Conservation (phyloP, 495 filamentous ascomycete species). For the Cetradonia linearis region DNA sequence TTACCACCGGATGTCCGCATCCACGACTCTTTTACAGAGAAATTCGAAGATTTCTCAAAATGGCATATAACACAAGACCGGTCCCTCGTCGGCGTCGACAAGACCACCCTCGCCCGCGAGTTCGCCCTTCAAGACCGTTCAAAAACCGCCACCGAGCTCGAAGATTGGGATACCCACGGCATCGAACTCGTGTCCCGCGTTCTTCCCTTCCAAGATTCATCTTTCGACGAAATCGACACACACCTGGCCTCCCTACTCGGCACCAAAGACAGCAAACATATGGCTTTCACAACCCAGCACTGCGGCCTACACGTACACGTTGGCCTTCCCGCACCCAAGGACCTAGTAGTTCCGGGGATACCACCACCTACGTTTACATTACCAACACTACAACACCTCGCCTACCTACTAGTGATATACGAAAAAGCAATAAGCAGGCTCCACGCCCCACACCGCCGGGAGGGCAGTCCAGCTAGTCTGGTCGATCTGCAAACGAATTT, state of each 20-base stretch:
- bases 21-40: constrained; percentile 13
- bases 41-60: constrained; percentile 12
- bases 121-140: not conserved
- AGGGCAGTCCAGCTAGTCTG: not conserved
- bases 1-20: not conserved
- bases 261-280: not conserved
- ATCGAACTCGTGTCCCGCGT: constrained; percentile 25
- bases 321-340: constrained; percentile 17
- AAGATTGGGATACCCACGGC: constrained; percentile 23
- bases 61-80: constrained; percentile 22
- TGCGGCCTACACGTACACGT: constrained; percentile 27
- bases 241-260: constrained; percentile 12
- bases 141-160: not conserved
- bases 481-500: constrained; percentile 1
- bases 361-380: constrained; percentile 15
- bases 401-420: constrained; percentile 24
- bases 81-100: constrained; percentile 10
- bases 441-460: constrained; percentile 13
- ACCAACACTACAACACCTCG: constrained; percentile 24
- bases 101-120: not conserved
- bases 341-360: not conserved
- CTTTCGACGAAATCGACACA: constrained; percentile 16
- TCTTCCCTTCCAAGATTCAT: not conserved
- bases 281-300: constrained; percentile 6
- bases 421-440: constrained; percentile 17